phyloP scores from a whole-genome alignment of 2,329 filamentous ascomycete genomes.

The Xylariomycetidae sp. region DNA sequence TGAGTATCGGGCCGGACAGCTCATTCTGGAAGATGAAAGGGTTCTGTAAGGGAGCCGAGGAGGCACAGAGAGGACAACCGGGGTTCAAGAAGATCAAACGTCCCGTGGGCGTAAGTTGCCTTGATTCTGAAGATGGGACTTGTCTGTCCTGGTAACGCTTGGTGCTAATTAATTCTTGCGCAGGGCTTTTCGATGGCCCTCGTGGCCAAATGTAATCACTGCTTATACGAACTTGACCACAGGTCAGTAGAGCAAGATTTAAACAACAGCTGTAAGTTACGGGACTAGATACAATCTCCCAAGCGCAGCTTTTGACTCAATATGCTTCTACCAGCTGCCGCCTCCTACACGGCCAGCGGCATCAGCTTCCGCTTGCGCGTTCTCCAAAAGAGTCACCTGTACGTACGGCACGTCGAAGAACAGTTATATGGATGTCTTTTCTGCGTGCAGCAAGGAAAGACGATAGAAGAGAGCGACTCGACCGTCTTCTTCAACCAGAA shows the following conservation, averaged over 20 bases:
- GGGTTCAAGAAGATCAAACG: conserved; percentile 49
- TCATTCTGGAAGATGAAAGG: conserved; percentile 51
- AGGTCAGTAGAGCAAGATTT: conserved; percentile 47
- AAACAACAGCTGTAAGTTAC: conserved; percentile 40
- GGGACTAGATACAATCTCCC: no score
- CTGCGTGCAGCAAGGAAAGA: conserved; percentile 45
- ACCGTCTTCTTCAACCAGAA: conserved; percentile 53
- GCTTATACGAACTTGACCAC: conserved; percentile 51
- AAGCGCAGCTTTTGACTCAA: no score
- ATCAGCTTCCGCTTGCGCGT: conserved; percentile 50
- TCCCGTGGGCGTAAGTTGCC: conserved; percentile 34
- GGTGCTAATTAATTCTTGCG: conserved; percentile 1
- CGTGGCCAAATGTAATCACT: conserved; percentile 48
- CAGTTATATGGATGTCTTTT: conserved; percentile 52
- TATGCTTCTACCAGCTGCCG: conserved; percentile 32
- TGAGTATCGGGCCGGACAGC: conserved; percentile 39
- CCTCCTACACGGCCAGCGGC: conserved; percentile 41
- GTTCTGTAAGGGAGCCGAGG: conserved; percentile 51
- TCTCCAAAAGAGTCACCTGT: conserved; percentile 51
- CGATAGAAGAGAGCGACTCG: conserved; percentile 48
- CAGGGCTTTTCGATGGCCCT: conserved; percentile 38
- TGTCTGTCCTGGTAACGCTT: neutral
- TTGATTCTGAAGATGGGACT: no score
- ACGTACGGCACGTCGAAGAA: conserved; percentile 46
- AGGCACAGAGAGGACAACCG: conserved; percentile 41